Evolutionary conservation across 768 basidiomycete species (phyloP).

Genomic region (Kwoniella dejecticola): DNA sequence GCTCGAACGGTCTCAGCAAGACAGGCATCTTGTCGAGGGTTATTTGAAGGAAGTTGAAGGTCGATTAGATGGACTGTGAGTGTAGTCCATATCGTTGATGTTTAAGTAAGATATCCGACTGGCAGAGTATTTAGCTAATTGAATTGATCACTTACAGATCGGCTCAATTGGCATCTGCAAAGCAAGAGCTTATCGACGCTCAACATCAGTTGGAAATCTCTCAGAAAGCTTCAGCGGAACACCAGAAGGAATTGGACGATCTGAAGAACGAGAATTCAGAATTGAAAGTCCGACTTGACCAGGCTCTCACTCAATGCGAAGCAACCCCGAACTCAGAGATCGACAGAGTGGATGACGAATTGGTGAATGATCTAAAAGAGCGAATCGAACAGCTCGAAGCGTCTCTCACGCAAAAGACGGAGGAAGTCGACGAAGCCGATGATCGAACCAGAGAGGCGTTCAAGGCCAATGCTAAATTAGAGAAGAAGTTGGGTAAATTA

Average conservation of each 20-base stretch:
- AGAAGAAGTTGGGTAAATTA: constrained; percentile 47
- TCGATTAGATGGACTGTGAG: constrained; percentile 5
- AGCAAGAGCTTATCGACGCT: neutral
- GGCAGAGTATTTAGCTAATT: neutral
- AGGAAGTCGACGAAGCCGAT: constrained; percentile 49
- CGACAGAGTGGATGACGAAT: constrained; percentile 2
- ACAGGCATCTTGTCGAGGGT: neutral
- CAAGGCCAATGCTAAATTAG: constrained; percentile 43
- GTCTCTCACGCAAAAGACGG: constrained; percentile 34
- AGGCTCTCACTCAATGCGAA: neutral
- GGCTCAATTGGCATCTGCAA: neutral
- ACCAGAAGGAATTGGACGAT: constrained; percentile 3
- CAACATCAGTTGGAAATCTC: neutral
- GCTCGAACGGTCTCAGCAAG: neutral
- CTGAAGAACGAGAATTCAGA: constrained; percentile 5
- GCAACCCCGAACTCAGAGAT: neutral
- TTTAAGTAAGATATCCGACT: neutral
- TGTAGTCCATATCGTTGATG: neutral
- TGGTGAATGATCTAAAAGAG: constrained; percentile 20
- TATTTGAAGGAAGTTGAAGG: neutral
- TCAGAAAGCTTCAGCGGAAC: neutral
- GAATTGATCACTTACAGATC: neutral
- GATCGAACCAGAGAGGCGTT: constrained; percentile 43
- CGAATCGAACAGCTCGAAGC: constrained; percentile 37
- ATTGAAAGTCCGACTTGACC: constrained; percentile 4